Conservation (phyloP, 2,329 filamentous ascomycete species). For the Calonectria honghensis region DNA sequence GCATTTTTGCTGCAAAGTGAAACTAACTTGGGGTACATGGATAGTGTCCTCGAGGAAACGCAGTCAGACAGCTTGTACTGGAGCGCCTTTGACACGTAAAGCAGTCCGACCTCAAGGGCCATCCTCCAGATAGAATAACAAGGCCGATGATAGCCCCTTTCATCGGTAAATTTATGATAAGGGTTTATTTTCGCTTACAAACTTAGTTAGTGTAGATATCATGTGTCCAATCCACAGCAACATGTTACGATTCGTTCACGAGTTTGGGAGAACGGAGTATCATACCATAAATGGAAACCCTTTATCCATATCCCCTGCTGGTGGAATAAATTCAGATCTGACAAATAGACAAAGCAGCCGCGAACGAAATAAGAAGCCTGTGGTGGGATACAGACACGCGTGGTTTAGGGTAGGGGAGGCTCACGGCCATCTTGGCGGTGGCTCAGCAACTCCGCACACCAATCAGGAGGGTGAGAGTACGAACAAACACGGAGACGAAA, state of each 20-base stretch:
- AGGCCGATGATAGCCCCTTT: fast-evolving
- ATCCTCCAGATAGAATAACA: not conserved
- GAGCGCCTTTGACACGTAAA: not conserved
- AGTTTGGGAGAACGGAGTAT: not conserved
- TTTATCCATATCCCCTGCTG: not conserved
- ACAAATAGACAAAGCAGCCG: too few species aligned
- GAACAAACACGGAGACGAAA: not conserved
- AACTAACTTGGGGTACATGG: not conserved
- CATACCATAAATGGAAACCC: not conserved
- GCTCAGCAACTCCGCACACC: not conserved
- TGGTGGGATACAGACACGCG: not conserved
- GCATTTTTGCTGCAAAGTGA: conserved; percentile 4
- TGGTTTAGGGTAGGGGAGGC: not conserved
- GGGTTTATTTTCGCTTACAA: not conserved
- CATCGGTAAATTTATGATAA: too few species aligned
- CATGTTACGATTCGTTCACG: not conserved
- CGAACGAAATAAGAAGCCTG: not conserved
- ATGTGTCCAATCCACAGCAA: too few species aligned
- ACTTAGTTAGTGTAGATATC: too few species aligned
- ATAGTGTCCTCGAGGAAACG: not conserved
- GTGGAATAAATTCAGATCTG: too few species aligned
- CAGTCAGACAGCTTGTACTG: not conserved
- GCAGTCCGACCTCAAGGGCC: not conserved
- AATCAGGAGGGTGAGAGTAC: not conserved
- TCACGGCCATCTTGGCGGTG: not conserved